These are phyloP conservation scores for Dalechampia spathulata DNA, from an alignment of 441 rosid species.

Conservation along the genomic window DNA sequence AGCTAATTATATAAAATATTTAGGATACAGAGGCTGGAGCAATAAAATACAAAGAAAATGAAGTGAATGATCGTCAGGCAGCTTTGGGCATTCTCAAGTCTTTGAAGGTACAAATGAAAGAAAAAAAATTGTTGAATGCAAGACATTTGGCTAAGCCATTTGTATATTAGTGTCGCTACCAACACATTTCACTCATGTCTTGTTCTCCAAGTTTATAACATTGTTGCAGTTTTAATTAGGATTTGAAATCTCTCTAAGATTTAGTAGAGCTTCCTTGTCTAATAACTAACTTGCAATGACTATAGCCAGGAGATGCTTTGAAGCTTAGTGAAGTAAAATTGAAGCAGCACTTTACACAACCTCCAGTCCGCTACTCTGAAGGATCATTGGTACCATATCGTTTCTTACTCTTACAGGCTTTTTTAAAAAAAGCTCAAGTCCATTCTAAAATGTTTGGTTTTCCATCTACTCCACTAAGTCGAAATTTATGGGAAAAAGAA, in stretches of 20 bases:
- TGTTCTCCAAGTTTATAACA: background rate
- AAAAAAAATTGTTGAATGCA: background rate
- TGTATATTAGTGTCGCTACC: background rate
- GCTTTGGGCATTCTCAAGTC: constrained; percentile 49
- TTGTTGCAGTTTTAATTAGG: background rate
- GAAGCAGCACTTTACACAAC: constrained; percentile 81
- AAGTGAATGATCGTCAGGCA: constrained; percentile 31
- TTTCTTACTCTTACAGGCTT: background rate
- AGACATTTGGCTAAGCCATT: background rate
- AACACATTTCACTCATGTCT: background rate
- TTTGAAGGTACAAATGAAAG: constrained; percentile 47
- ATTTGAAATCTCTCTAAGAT: constrained; percentile 13
- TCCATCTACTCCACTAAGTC: background rate
- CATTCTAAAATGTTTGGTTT: background rate
- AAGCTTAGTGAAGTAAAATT: constrained; percentile 49
- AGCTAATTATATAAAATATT: background rate
- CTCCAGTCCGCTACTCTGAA: constrained; percentile 84
- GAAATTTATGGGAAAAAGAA: background rate
- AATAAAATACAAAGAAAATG: constrained; percentile 42
- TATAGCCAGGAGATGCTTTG: constrained; percentile 64
- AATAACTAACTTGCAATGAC: constrained; percentile 9
- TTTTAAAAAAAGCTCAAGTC: background rate
- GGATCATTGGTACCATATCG: constrained; percentile 69
- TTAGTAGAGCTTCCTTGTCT: constrained; percentile 1
- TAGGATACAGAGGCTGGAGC: constrained; percentile 69